These are phyloP conservation scores for Pogostemon cablin DNA, from an alignment of 257 asterid species.

Conservation along the genomic window DNA sequence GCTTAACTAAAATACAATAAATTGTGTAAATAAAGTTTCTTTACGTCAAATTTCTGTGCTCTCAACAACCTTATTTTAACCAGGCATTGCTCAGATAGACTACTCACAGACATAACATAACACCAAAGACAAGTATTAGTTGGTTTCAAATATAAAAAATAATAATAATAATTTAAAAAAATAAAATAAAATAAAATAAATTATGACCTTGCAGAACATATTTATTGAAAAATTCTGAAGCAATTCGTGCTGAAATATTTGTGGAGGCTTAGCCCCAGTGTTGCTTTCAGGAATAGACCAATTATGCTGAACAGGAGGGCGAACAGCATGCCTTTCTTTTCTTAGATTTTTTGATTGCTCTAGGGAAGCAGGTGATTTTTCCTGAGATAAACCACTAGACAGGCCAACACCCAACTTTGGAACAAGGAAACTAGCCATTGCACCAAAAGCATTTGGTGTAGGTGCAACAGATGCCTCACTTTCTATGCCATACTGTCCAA, in stretches of 20 bases:
- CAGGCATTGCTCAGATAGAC: constrained; percentile 20
- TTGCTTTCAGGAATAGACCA: constrained; percentile 86
- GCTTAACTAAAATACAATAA: constrained; percentile 12
- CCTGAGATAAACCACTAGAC: constrained; percentile 66
- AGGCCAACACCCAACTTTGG: constrained; percentile 86
- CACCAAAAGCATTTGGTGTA: constrained; percentile 83
- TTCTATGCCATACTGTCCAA: constrained; percentile 71
- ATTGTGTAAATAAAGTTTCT: constrained; percentile 7
- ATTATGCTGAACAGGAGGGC: constrained; percentile 96
- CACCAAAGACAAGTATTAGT: constrained; percentile 7
- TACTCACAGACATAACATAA: constrained; percentile 11
- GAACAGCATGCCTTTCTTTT: constrained; percentile 91
- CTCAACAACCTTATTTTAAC: constrained; percentile 8
- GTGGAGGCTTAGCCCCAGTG: constrained; percentile 59
- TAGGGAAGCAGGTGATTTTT: constrained; percentile 59
- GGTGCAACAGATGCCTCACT: constrained; percentile 61
- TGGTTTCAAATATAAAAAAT: neutral
- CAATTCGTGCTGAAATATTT: constrained; percentile 96
- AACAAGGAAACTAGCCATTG: constrained; percentile 95
- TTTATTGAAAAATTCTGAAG: constrained; percentile 94
- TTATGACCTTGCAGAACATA: constrained; percentile 87
- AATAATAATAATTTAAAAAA: constrained; percentile 15
- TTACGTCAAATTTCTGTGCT: neutral
- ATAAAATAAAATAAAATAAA: no score
- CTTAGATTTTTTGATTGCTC: constrained; percentile 64